Evolutionary conservation across 2,329 filamentous ascomycete species (phyloP).

Genomic region (Cladorrhinum sp.): DNA sequence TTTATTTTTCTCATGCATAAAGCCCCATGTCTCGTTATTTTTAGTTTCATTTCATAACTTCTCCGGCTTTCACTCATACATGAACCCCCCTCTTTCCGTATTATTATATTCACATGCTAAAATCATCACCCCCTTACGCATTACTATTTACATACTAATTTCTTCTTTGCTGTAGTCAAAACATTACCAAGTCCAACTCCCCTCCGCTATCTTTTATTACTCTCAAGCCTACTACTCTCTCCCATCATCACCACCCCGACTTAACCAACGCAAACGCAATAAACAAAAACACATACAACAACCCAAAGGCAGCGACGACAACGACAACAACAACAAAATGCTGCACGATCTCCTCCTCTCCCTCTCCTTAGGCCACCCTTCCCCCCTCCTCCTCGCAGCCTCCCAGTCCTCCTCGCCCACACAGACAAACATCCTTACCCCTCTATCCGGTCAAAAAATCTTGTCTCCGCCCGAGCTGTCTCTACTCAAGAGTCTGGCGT

Average conservation of each 20-base stretch:
- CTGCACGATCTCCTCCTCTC: conserved; percentile 98
- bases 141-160: too few species aligned
- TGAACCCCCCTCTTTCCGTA: too few species aligned
- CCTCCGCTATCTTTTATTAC: too few species aligned
- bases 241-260: not conserved
- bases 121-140: too few species aligned
- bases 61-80: too few species aligned
- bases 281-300: not conserved
- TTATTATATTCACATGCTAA: too few species aligned
- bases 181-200: too few species aligned
- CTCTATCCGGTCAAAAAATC: conserved; percentile 43
- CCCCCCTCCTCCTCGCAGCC: conserved; percentile 70
- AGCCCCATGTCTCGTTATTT: too few species aligned
- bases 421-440: conserved; percentile 32
- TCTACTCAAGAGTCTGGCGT: conserved; percentile 72
- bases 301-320: not conserved
- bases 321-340: conserved; percentile 54
- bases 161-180: too few species aligned
- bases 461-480: conserved; percentile 78
- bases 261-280: not conserved
- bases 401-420: conserved; percentile 26
- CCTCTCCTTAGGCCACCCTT: conserved; percentile 84
- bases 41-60: too few species aligned
- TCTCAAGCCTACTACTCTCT: too few species aligned
- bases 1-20: too few species aligned